Base-by-base conservation (phyloP, 176 grass and related monocot genomes). In the Paspalum vaginatum region DNA sequence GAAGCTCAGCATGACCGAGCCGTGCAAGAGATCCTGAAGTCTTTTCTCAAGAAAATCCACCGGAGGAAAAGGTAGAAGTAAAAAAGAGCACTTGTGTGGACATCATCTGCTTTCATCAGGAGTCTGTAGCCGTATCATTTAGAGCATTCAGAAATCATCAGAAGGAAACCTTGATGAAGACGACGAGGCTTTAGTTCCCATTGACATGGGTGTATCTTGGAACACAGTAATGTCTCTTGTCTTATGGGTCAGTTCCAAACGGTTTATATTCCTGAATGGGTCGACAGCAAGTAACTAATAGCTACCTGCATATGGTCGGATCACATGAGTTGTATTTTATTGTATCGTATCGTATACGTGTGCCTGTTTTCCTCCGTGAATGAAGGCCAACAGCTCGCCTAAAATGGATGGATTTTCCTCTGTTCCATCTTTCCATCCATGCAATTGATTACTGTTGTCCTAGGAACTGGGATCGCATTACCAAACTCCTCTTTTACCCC, bases 21-120 rank as follows among this genome's bases (percentile, higher is more conserved):
- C 4, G 75, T 41, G 5, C 72, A 58, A 18, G 81, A 22, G 72
- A 76, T 84, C 45, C 25, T 76, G 25, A 84, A 76, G 65, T 67
- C 62, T 12, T 84, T 84, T 39, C 62, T 84, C 41, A 84, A 84
- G 81, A 84, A 77, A 77, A 84, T 84, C 32, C 18, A 84, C 37
- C 48, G 72, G 39, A 76, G 82, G 41, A 84, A 76, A 37, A 84
- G 40, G 81, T 84, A 84, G 72, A 17, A 32, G 32, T 32, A 32
- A 32, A 32, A 32, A 32, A 32, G 3, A 32, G 25, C 57, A 60
- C 10, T 9, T 12, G n/a, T n/a, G n/a, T n/a, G n/a, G n/a, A n/a
- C n/a, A n/a, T n/a, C 10, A 13, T 9, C 55, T 58, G n/a, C 55
- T 58, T 13, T 4, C 57, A 24, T 26, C 57, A 60, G 21, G 9